These are phyloP conservation scores for Macrolepiota dolichaula DNA, from an alignment of 768 basidiomycete species.

Conservation along the genomic window DNA sequence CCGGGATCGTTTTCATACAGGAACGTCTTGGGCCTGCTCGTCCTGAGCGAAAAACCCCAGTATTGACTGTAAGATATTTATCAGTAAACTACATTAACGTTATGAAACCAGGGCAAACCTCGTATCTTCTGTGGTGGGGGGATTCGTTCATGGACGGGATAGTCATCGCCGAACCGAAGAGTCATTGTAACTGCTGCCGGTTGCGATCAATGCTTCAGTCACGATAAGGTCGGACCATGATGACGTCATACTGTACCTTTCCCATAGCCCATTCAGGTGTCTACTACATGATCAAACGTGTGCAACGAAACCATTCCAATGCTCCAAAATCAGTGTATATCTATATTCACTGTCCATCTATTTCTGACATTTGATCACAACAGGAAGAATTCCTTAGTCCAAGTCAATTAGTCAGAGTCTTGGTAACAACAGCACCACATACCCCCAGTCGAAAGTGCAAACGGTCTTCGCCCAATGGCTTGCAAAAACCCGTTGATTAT, in stretches of 20 bases:
- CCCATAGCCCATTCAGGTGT: neutral
- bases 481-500: slow-evolving; percentile 17
- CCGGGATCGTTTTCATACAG: neutral
- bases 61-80: neutral
- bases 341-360: neutral
- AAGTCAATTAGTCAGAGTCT: neutral
- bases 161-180: neutral
- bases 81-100: neutral
- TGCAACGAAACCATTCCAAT: neutral
- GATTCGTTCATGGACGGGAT: neutral
- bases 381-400: slow-evolving; percentile 4
- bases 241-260: slow-evolving; percentile 6
- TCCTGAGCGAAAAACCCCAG: slow-evolving; percentile 1
- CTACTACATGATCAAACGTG: neutral
- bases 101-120: neutral
- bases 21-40: neutral
- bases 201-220: neutral
- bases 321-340: neutral
- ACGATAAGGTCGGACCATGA: neutral
- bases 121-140: neutral
- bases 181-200: neutral
- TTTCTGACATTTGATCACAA: slow-evolving; percentile 7
- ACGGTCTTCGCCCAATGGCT: slow-evolving; percentile 12
- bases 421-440: neutral
- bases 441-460: slow-evolving; percentile 15